These are phyloP conservation scores for Dryadomyces quercivorus DNA, from an alignment of 2,329 filamentous ascomycete species.

Conservation along the genomic window DNA sequence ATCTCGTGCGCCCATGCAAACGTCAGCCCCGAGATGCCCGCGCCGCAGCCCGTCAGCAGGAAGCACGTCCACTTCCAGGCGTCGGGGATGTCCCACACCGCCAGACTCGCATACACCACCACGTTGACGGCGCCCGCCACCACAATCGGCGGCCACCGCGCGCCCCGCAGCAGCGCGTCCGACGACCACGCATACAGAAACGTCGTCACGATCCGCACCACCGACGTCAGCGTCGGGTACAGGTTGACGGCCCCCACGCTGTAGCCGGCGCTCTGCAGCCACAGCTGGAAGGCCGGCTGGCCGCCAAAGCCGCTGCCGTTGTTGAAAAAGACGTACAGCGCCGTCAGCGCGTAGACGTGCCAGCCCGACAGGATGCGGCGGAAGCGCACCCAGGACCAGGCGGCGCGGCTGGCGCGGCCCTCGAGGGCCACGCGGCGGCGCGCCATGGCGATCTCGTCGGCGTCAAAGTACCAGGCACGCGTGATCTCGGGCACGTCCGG, in stretches of 20 bases:
- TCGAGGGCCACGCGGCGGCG: constrained; percentile 29
- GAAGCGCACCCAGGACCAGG: constrained; percentile 35
- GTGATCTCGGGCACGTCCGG: constrained; percentile 28
- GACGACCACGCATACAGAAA: constrained; percentile 55
- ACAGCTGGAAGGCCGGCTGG: constrained; percentile 43
- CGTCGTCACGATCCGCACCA: constrained; percentile 43
- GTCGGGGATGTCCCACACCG: constrained; percentile 31
- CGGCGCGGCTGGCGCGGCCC: constrained; percentile 28
- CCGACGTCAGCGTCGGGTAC: constrained; percentile 47
- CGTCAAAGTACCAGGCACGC: constrained; percentile 23
- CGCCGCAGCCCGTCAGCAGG: constrained; percentile 38
- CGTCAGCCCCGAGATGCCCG: constrained; percentile 32
- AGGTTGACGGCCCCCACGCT: constrained; percentile 31
- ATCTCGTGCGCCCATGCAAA: constrained; percentile 40
- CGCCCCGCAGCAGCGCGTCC: constrained; percentile 45
- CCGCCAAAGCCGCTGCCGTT: constrained; percentile 32
- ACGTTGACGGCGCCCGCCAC: constrained; percentile 36
- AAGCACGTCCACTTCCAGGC: constrained; percentile 54
- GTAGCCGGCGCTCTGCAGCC: constrained; percentile 32
- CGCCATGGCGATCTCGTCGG: constrained; percentile 25
- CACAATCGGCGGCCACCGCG: constrained; percentile 51
- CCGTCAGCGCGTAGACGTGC: constrained; percentile 48
- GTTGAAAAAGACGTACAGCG: constrained; percentile 53
- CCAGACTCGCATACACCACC: constrained; percentile 25
- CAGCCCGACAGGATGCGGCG: constrained; percentile 49